Conservation (phyloP, 73 alveolate genomes). For the Blepharisma stoltei region DNA sequence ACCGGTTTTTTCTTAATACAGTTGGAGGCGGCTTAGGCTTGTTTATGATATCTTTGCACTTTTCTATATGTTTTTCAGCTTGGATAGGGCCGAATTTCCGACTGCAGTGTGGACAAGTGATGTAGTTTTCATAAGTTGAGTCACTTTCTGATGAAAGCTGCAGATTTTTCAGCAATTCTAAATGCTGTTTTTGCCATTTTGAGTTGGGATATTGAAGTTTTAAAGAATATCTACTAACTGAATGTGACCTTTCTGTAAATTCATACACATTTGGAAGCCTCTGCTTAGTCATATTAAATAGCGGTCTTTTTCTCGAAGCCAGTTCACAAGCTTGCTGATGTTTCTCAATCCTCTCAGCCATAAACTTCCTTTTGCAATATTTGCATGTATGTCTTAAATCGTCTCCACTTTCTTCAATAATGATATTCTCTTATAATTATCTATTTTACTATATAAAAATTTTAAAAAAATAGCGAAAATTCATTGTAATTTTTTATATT, state of each 20-base stretch:
- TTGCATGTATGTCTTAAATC: neutral
- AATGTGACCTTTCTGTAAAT: neutral
- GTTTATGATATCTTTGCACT: conserved; percentile 55
- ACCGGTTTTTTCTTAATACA: too few relatives aligned
- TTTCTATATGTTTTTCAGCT: conserved; percentile 67
- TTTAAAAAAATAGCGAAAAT: too few relatives aligned
- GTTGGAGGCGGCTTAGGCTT: conserved; percentile 53
- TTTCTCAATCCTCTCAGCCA: neutral
- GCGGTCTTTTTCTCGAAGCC: conserved; percentile 1
- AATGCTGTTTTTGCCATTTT: conserved; percentile 28
- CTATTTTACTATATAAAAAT: too few relatives aligned
- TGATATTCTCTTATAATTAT: too few relatives aligned
- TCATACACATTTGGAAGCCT: neutral
- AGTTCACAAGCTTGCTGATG: conserved; percentile 16
- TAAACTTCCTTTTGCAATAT: conserved; percentile 5
- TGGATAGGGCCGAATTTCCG: conserved; percentile 50
- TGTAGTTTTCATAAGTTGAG: conserved; percentile 32
- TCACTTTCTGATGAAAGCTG: neutral
- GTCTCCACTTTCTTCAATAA: neutral
- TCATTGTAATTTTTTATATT: too few relatives aligned
- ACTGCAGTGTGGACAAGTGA: conserved; percentile 59
- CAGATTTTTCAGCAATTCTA: conserved; percentile 12
- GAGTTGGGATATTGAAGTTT: conserved; percentile 17
- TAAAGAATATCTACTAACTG: neutral
- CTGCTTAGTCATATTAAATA: neutral